phyloP scores from a whole-genome alignment of 345 rosid species.

The Theobroma cacao region DNA sequence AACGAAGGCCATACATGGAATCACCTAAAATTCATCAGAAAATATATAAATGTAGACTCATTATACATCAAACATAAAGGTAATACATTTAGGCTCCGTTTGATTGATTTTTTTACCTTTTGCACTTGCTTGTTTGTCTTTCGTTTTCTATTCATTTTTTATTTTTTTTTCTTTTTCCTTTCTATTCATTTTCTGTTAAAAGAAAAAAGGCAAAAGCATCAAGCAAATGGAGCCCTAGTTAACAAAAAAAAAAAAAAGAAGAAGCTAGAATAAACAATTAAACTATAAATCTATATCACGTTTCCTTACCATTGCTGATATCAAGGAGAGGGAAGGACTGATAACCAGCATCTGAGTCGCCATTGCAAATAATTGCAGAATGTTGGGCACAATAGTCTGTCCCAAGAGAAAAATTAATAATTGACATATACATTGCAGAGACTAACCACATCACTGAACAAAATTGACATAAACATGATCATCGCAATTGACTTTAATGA shows the following conservation, averaged over 20 bases:
- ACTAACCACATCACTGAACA: background rate
- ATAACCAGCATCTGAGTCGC: constrained; percentile 76
- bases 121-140: no score
- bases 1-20: constrained; percentile 70
- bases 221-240: no score
- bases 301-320: constrained; percentile 72
- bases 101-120: no score
- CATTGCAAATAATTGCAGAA: constrained; percentile 75
- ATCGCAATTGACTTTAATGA: background rate
- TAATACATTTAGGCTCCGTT: no score
- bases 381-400: constrained; percentile 83
- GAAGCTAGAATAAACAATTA: background rate
- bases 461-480: background rate
- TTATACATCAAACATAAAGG: background rate
- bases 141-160: no score
- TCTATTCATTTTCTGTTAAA: no score
- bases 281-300: background rate
- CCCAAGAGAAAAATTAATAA: constrained; percentile 6
- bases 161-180: no score
- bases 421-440: background rate
- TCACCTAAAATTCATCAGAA: constrained; percentile 40
- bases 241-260: background rate
- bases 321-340: constrained; percentile 69
- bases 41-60: background rate
- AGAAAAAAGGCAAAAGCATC: no score